A percentile compares a stretch with the other conserved stretches of the same genome.
phyloP scores from a whole-genome alignment of 306 rosid genomes.

The Astragalus glycyphyllos region DNA sequence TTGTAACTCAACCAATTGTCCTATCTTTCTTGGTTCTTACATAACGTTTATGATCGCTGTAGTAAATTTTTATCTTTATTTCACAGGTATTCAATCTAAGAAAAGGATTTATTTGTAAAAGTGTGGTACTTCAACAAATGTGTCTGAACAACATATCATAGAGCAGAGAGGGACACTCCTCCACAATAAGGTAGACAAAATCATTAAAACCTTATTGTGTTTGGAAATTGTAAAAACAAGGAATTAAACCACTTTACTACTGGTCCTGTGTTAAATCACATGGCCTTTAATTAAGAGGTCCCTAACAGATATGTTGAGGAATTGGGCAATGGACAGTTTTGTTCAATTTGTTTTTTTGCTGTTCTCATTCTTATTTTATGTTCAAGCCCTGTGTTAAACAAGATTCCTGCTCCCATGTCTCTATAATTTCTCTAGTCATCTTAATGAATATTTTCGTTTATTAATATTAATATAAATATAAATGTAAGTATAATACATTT shows the following conservation, averaged over 20 bases:
- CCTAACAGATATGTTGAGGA: background rate
- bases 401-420: background rate
- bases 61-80: constrained; percentile 17
- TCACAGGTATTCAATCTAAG: constrained; percentile 16
- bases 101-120: constrained; percentile 10
- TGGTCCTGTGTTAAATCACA: too few relatives aligned
- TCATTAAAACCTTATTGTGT: background rate
- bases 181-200: constrained; percentile 8
- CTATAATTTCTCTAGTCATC: background rate
- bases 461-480: background rate
- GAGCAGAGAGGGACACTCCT: constrained; percentile 7
- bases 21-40: constrained; percentile 13
- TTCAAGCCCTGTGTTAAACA: background rate
- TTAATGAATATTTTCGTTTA: constrained; percentile 1
- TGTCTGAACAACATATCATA: background rate
- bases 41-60: background rate
- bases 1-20: constrained; percentile 7
- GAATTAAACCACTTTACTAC: too few relatives aligned
- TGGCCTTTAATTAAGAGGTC: background rate
- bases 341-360: background rate
- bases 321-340: background rate
- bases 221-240: constrained; percentile 21
- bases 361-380: background rate
- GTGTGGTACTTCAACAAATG: constrained; percentile 13
- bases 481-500: constrained; percentile 10